These are phyloP conservation scores for Kwoniella europaea DNA, from an alignment of 768 basidiomycete genomes.

Conservation along the genomic window DNA sequence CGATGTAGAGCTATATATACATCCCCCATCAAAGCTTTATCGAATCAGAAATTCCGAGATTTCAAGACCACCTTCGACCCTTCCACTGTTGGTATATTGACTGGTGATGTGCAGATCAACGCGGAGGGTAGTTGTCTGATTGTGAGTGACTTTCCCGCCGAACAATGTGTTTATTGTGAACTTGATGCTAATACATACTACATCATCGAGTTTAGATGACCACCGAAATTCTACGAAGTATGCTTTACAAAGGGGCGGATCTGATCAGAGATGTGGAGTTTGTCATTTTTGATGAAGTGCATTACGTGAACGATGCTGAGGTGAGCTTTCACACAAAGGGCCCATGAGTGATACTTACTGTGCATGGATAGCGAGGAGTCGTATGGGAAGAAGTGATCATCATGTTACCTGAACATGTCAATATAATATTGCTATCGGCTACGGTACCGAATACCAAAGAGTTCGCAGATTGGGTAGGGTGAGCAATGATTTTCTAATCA, in stretches of 20 bases:
- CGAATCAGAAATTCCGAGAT: conserved; percentile 98
- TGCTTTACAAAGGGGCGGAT: conserved; percentile 99
- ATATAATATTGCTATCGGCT: conserved; percentile 93
- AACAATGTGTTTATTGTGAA: neutral
- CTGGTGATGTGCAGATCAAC: conserved; percentile 99
- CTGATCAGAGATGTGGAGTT: conserved; percentile 98
- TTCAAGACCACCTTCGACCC: conserved; percentile 96
- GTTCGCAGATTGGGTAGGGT: conserved; percentile 99
- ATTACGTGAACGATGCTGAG: conserved; percentile 99
- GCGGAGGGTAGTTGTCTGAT: conserved; percentile 95
- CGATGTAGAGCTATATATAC: conserved; percentile 88
- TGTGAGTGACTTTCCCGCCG: conserved; percentile 65
- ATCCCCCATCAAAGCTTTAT: conserved; percentile 96
- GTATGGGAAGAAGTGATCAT: conserved; percentile 99
- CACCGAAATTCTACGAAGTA: conserved; percentile 89
- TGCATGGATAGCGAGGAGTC: conserved; percentile 76
- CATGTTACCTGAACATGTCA: conserved; percentile 98
- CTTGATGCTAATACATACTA: too few relatives aligned
- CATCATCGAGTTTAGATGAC: conserved; percentile 52
- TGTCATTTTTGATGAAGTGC: conserved; percentile 99
- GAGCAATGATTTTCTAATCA: conserved; percentile 48
- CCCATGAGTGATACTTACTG: too few relatives aligned
- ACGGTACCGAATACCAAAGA: conserved; percentile 98
- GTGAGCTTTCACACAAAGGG: too few relatives aligned
- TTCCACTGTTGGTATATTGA: conserved; percentile 89